Percentiles rank a stretch among this genome's conserved stretches.
These are phyloP conservation scores for Gentiana macrophylla DNA, from an alignment of 257 asterid genomes.

Conservation along the genomic window DNA sequence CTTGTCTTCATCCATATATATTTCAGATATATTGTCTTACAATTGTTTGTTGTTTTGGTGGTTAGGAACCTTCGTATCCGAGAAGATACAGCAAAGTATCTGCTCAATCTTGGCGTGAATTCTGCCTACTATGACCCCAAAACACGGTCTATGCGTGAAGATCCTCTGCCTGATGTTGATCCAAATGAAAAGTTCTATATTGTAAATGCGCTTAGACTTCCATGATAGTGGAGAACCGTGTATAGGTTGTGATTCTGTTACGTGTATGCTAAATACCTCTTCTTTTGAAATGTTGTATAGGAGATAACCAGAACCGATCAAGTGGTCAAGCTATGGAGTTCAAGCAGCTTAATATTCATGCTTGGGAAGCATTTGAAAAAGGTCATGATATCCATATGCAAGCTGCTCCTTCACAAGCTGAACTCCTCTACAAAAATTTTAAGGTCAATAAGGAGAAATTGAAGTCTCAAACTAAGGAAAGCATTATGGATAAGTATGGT, in stretches of 20 bases:
- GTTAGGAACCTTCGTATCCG: slow-evolving; percentile 89
- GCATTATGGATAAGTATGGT: slow-evolving; percentile 84
- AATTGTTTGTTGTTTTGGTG: background rate
- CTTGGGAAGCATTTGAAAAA: slow-evolving; percentile 97
- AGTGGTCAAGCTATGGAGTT: slow-evolving; percentile 98
- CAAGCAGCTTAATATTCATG: slow-evolving; percentile 89
- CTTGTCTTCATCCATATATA: background rate
- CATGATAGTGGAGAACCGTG: too few relatives aligned
- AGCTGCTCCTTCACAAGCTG: slow-evolving; percentile 99
- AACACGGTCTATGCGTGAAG: slow-evolving; percentile 98
- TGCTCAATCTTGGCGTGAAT: slow-evolving; percentile 85
- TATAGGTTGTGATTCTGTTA: too few relatives aligned
- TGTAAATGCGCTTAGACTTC: slow-evolving; percentile 29
- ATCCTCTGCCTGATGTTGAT: slow-evolving; percentile 96
- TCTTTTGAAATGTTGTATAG: slow-evolving; percentile 16
- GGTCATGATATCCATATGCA: slow-evolving; percentile 98
- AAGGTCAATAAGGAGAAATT: slow-evolving; percentile 68
- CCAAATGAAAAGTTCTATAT: slow-evolving; percentile 87
- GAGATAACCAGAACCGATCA: slow-evolving; percentile 73
- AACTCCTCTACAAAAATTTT: slow-evolving; percentile 69
- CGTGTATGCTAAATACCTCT: too few relatives aligned
- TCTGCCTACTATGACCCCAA: slow-evolving; percentile 96
- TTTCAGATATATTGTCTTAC: too few relatives aligned
- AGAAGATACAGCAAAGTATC: slow-evolving; percentile 95
- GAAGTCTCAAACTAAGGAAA: slow-evolving; percentile 74